Base-by-base conservation (phyloP, 176 grass and related monocot species). In the Olyra latifolia region DNA sequence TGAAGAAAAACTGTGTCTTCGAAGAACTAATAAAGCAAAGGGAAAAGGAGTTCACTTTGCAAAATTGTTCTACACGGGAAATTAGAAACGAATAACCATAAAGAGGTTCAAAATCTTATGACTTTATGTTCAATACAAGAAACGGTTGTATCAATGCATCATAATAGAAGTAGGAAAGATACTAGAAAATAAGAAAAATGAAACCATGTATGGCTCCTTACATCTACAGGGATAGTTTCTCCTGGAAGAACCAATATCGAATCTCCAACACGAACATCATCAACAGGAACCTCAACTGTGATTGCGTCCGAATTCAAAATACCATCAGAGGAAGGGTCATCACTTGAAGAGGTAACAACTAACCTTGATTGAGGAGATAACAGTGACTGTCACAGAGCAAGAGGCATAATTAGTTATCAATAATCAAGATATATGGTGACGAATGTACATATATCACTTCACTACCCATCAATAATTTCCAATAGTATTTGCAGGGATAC, bases 241-340 rank as follows among this genome's bases (percentile, higher is more conserved):
- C 95, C 95, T 55, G 95, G 92, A 24, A 98, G 89, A 82, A 98
- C 90, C 70, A 98, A 81, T 87, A 98, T 76, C 15, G 88, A 87
- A 50, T 98, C 95, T 94, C 95, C 95, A 83, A 90, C 84, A 83
- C 92, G 92, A 45, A 98, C 90, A 92, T 98, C 95, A 81, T 98
- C 90, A 12, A 92, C 83, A 60, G 95, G 88, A 66, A 98, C 88
- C 79, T 98, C 95, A 74, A 98, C 71, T 41, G 88, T 98, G 55
- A 98, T 98, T 69, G 92, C 77, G 72, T 98, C 90, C 22, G 80
- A 80, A 86, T 83, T 89, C 58, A 90, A 85, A 82, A 87, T 80
- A 85, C 59, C 75, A 80, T 87, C 85, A 20, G 83, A 83, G 29
- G 79, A 83, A 80, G 81, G 80, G 32, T 86, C 79, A 3, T 96